Conservation (phyloP, 345 rosid genomes). For the Heritiera littoralis region DNA sequence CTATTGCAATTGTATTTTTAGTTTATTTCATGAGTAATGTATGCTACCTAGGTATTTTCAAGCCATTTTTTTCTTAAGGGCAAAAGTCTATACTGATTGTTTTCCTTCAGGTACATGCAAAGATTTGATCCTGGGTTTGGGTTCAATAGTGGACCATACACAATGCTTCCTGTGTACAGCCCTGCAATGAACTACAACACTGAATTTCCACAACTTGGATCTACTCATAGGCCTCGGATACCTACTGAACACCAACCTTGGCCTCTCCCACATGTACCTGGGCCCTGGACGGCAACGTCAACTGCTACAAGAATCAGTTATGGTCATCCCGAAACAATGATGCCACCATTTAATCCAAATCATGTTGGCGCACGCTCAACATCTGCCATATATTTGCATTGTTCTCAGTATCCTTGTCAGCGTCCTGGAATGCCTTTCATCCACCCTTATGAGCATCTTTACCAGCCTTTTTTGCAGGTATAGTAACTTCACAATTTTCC, state of each 20-base stretch:
- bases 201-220: conserved; percentile 81
- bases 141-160: conserved; percentile 57
- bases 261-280: conserved; percentile 55
- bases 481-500: background rate
- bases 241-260: conserved; percentile 60
- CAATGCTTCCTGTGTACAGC: conserved; percentile 65
- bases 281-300: conserved; percentile 54
- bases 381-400: conserved; percentile 54
- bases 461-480: conserved; percentile 70
- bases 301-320: conserved; percentile 58
- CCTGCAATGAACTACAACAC: conserved; percentile 79
- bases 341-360: conserved; percentile 65
- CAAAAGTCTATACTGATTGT: conserved; percentile 6
- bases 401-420: conserved; percentile 72
- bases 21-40: background rate
- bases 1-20: background rate
- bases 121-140: conserved; percentile 86
- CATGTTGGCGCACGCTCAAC: conserved; percentile 57
- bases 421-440: conserved; percentile 63
- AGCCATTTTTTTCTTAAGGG: background rate
- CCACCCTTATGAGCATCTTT: conserved; percentile 60
- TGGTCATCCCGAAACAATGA: conserved; percentile 77
- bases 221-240: conserved; percentile 56
- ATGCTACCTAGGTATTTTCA: background rate
- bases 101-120: conserved; percentile 58